Percentiles rank a stretch among this genome's conserved stretches.
Conservation (phyloP, 176 grass and related monocot species). For the Musa beccarii region DNA sequence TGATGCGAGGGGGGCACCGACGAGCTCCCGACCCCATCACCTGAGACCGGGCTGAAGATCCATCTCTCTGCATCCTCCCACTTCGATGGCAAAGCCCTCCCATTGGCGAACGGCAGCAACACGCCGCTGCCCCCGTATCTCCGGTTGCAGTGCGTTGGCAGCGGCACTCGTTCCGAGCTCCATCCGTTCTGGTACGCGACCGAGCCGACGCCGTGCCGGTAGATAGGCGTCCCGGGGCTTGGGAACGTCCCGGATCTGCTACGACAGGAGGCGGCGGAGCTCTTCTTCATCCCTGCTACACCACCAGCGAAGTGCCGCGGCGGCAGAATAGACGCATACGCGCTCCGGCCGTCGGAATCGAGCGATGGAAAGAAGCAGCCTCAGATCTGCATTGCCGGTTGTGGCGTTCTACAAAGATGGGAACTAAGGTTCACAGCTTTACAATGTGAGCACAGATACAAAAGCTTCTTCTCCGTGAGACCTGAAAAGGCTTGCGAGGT, state of each 20-base stretch:
- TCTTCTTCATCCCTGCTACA: conserved; percentile 55
- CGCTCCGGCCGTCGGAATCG: conserved; percentile 47
- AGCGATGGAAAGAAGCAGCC: conserved; percentile 41
- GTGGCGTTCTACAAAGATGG: conserved; percentile 52
- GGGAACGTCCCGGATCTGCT: conserved; percentile 53
- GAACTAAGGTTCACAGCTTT: conserved; percentile 7
- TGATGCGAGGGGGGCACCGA: conserved; percentile 31
- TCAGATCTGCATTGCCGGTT: conserved; percentile 26
- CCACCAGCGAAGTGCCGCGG: conserved; percentile 40
- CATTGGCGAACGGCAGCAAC: conserved; percentile 54
- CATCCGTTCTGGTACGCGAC: conserved; percentile 57
- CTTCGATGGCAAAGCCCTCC: conserved; percentile 84
- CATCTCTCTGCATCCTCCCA: conserved; percentile 98
- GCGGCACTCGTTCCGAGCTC: conserved; percentile 85
- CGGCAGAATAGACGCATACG: conserved; percentile 31
- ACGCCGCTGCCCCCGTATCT: conserved; percentile 45
- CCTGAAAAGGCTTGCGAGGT: conserved; percentile 5
- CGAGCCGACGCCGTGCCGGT: conserved; percentile 23
- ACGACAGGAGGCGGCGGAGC: conserved; percentile 34
- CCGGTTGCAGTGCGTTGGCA: conserved; percentile 39
- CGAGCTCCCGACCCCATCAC: conserved; percentile 34
- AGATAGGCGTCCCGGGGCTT: conserved; percentile 69
- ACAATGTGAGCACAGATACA: not conserved
- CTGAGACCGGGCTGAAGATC: conserved; percentile 83
- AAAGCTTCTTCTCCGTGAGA: not conserved